Percentiles rank a stretch among this genome's conserved stretches.
Evolutionary conservation across 202 grass and related monocot species (phyloP).

Genomic region (Eragrostis tef): DNA sequence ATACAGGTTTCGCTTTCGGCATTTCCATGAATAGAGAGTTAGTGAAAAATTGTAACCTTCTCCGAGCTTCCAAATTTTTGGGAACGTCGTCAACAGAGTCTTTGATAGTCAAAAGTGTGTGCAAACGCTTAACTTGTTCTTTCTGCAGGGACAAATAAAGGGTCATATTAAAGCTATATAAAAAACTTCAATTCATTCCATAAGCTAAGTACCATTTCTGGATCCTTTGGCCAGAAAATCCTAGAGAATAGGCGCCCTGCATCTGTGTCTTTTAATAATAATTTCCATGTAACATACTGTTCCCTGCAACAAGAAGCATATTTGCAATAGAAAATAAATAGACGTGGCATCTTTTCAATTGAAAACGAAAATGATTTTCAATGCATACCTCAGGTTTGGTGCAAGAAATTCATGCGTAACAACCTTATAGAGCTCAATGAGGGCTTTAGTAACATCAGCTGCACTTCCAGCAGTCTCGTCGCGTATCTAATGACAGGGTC

Average conservation of each 20-base stretch:
- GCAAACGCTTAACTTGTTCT: constrained; percentile 87
- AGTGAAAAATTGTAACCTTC: constrained; percentile 89
- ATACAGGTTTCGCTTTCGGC: constrained; percentile 77
- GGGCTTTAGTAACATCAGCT: constrained; percentile 78
- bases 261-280: constrained; percentile 73
- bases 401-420: constrained; percentile 84
- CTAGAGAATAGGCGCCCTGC: constrained; percentile 77
- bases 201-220: constrained; percentile 67
- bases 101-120: constrained; percentile 94
- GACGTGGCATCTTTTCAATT: constrained; percentile 28
- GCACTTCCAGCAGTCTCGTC: constrained; percentile 71
- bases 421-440: constrained; percentile 80
- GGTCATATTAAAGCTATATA: constrained; percentile 19
- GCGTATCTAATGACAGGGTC: constrained; percentile 60
- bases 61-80: constrained; percentile 86
- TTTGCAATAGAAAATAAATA: constrained; percentile 36
- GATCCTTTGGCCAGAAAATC: constrained; percentile 82
- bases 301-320: constrained; percentile 65
- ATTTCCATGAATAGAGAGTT: constrained; percentile 98
- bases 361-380: constrained; percentile 6
- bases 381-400: constrained; percentile 63
- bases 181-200: constrained; percentile 18
- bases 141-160: constrained; percentile 60
- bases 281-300: constrained; percentile 83
- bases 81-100: constrained; percentile 88